Evolutionary conservation across 108 stramenopile species (phyloP).

Genomic region (Chaetoceros tenuissimus): DNA sequence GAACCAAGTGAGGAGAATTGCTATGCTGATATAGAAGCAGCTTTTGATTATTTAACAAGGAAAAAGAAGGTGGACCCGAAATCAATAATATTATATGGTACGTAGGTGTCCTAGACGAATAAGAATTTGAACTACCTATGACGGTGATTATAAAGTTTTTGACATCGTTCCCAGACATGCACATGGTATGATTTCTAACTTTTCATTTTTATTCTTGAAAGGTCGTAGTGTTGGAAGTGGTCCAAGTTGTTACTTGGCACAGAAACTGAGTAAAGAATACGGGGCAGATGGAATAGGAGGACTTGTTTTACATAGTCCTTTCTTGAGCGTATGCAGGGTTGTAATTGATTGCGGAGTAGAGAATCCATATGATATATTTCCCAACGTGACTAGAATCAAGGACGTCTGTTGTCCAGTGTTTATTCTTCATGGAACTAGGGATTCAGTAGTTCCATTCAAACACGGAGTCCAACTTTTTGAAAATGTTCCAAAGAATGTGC

Average conservation of each 20-base stretch:
- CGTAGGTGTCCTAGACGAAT: too few relatives aligned
- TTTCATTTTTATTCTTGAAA: too few relatives aligned
- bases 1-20: conserved; percentile 88
- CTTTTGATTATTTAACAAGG: conserved; percentile 75
- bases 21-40: conserved; percentile 90
- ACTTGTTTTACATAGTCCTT: conserved; percentile 91
- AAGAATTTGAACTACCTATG: too few relatives aligned
- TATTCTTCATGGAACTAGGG: conserved; percentile 90
- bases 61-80: conserved; percentile 64
- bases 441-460: conserved; percentile 92
- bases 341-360: conserved; percentile 91
- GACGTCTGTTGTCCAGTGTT: conserved; percentile 64
- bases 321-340: conserved; percentile 88
- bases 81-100: conserved; percentile 90
- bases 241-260: conserved; percentile 88
- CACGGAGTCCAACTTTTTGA: conserved; percentile 77
- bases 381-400: conserved; percentile 84
- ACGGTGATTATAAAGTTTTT: too few relatives aligned
- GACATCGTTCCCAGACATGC: too few relatives aligned
- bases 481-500: conserved; percentile 38
- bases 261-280: conserved; percentile 61
- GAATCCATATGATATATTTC: conserved; percentile 91
- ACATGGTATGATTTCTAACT: too few relatives aligned
- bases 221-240: conserved; percentile 92
- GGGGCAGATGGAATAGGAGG: too few relatives aligned